phyloP scores from a whole-genome alignment of 1,139 yeast genomes.

The Hyphopichia khmerensis region DNA sequence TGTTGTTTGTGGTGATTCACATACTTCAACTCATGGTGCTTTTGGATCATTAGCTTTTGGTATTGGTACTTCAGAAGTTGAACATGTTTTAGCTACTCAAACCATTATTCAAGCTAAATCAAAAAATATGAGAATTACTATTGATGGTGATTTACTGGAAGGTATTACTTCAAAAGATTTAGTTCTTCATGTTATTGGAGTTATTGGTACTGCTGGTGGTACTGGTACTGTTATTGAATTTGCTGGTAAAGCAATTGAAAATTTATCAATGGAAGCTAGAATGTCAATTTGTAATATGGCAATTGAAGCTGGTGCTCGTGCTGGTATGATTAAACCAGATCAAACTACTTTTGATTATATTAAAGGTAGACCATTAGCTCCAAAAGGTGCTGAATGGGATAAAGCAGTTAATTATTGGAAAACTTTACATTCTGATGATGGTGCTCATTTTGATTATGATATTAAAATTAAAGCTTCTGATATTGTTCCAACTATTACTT shows the following conservation, averaged over 20 bases:
- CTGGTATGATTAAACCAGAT: constrained; percentile 98
- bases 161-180: constrained; percentile 96
- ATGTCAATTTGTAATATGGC: constrained; percentile 99
- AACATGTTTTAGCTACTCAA: constrained; percentile 97
- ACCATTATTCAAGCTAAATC: constrained; percentile 92
- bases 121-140: constrained; percentile 87
- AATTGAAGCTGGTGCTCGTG: constrained; percentile 98
- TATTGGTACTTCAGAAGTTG: constrained; percentile 98
- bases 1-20: constrained; percentile 98
- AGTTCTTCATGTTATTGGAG: constrained; percentile 90
- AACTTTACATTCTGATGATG: constrained; percentile 81
- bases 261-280: constrained; percentile 95
- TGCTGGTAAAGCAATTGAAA: constrained; percentile 91
- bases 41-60: constrained; percentile 98
- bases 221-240: constrained; percentile 96
- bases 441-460: constrained; percentile 84
- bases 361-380: constrained; percentile 93
- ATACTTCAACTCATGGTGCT: constrained; percentile 98
- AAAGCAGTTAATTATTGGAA: constrained; percentile 92
- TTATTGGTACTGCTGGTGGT: constrained; percentile 99
- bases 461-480: constrained; percentile 80
- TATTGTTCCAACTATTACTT: constrained; percentile 91
- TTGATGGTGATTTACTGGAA: constrained; percentile 77
- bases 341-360: constrained; percentile 82
- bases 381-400: constrained; percentile 91